phyloP scores from a whole-genome alignment of 768 basidiomycete genomes.

The Obba rivulosa region DNA sequence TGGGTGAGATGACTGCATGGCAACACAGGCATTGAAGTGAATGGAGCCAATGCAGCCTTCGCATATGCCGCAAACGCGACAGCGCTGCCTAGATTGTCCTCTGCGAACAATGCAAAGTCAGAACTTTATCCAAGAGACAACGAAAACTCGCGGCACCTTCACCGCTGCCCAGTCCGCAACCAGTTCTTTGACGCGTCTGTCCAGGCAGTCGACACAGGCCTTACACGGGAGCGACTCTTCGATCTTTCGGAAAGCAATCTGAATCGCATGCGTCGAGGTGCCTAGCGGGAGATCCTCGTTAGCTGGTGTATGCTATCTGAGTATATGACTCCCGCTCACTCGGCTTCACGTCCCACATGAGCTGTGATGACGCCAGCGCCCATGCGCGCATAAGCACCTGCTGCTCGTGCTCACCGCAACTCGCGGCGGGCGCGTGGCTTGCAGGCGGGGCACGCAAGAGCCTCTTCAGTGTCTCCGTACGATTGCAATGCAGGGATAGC shows the following conservation, averaged over 20 bases:
- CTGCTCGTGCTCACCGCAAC: constrained; percentile 15
- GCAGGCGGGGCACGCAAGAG: constrained; percentile 23
- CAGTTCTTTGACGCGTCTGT: constrained; percentile 58
- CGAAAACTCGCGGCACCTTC: constrained; percentile 38
- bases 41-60: too few species aligned
- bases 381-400: constrained; percentile 24
- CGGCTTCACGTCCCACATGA: constrained; percentile 24
- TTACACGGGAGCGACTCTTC: constrained; percentile 63
- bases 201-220: constrained; percentile 51
- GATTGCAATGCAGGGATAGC: constrained; percentile 31
- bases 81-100: too few species aligned
- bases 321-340: constrained; percentile 10
- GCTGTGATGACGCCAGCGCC: constrained; percentile 22
- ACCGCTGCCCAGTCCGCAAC: constrained; percentile 70
- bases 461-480: constrained; percentile 30
- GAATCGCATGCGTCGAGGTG: constrained; percentile 60
- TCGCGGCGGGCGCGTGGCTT: constrained; percentile 16
- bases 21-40: too few species aligned
- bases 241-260: constrained; percentile 61
- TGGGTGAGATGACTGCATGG: too few species aligned
- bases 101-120: too few species aligned
- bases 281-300: constrained; percentile 32
- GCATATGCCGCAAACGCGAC: too few species aligned
- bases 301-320: too few species aligned
- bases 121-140: too few species aligned